Conservation (phyloP, 2,329 filamentous ascomycete species). For the Sclerotinia sclerotiorum region DNA sequence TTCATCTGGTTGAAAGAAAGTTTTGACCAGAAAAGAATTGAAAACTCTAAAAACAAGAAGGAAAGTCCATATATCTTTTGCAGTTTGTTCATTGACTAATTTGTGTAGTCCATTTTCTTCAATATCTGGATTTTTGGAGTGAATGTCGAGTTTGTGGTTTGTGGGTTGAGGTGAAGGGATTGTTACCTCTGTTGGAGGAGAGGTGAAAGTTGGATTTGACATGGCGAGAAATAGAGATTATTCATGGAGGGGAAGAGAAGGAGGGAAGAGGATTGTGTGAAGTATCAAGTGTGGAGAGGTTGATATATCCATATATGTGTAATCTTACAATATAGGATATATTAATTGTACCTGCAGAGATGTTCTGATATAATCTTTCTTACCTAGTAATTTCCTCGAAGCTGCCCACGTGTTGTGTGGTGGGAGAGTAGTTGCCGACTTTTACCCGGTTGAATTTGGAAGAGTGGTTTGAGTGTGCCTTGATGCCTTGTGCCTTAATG, state of each 20-base stretch:
- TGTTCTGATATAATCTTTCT: not conserved
- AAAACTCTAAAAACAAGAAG: slow-evolving; percentile 70
- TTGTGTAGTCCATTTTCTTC: slow-evolving; percentile 32
- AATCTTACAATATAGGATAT: not conserved
- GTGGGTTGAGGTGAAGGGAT: not conserved
- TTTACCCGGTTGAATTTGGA: not conserved
- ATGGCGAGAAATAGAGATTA: not conserved
- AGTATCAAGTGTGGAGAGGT: not conserved
- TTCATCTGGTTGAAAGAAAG: slow-evolving; percentile 98
- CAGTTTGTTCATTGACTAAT: slow-evolving; percentile 36
- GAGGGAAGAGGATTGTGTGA: not conserved
- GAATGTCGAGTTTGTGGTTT: not conserved
- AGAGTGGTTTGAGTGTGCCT: not conserved
- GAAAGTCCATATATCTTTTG: slow-evolving; percentile 35
- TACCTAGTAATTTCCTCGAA: too few species aligned
- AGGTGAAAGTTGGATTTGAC: not conserved
- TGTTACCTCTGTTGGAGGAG: not conserved
- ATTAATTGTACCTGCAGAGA: not conserved
- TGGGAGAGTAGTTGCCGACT: not conserved
- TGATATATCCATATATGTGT: not conserved
- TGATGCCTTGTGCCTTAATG: too few species aligned
- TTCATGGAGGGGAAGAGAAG: not conserved
- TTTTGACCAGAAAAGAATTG: slow-evolving; percentile 76
- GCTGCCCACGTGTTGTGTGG: not conserved
- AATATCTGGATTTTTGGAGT: not conserved